Evolutionary conservation across 2,329 filamentous ascomycete species (phyloP).

Genomic region (Cladosporium oxysporum): DNA sequence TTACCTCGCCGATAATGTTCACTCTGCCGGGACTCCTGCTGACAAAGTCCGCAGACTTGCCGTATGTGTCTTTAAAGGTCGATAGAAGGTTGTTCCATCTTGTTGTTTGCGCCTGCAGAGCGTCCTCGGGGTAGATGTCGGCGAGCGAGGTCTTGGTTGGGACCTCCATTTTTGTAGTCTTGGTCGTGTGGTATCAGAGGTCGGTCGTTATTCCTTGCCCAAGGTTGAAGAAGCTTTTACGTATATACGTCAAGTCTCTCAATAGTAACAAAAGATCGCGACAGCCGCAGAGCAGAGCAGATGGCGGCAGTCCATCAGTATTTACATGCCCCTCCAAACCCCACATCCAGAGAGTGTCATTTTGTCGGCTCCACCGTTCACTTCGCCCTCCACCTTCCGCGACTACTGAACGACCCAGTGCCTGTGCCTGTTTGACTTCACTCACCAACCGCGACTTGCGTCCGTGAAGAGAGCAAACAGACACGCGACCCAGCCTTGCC

Average conservation of each 20-base stretch:
- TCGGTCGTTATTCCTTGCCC: background rate
- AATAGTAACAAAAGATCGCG: background rate
- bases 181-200: background rate
- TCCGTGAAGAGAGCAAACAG: background rate
- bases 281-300: background rate
- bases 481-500: background rate
- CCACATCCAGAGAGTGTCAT: background rate
- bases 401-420: background rate
- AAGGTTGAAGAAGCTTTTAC: background rate
- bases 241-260: background rate
- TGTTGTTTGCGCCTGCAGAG: conserved; percentile 64
- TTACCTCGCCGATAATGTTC: conserved; percentile 89
- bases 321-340: conserved; percentile 10
- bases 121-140: conserved; percentile 80
- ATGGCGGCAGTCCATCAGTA: background rate
- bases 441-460: background rate
- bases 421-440: background rate
- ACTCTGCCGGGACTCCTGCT: conserved; percentile 90
- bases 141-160: conserved; percentile 73
- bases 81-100: conserved; percentile 76
- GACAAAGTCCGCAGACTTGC: conserved; percentile 73
- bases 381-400: conserved; percentile 3
- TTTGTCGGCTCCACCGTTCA: background rate
- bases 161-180: conserved; percentile 40
- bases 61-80: conserved; percentile 71